Evolutionary conservation across 306 rosid genomes (phyloP).

Genomic region (Sindora glabra): DNA sequence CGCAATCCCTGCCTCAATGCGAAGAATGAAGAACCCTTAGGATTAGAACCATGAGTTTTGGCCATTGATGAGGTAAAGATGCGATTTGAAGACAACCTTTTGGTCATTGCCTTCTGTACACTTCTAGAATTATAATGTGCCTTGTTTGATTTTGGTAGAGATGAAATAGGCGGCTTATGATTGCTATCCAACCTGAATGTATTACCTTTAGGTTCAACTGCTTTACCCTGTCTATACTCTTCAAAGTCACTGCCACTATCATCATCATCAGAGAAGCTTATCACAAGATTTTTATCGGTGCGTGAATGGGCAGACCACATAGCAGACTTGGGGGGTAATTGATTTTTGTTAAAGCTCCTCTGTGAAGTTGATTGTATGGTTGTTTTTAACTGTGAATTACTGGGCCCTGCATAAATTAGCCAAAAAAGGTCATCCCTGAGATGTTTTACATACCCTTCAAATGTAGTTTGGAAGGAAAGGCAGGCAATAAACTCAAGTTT

Average conservation of each 20-base stretch:
- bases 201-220: slow-evolving; percentile 29
- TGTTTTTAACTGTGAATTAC: slow-evolving; percentile 25
- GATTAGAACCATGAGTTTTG: slow-evolving; percentile 32
- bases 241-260: slow-evolving; percentile 85
- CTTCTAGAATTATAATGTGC: slow-evolving; percentile 25
- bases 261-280: slow-evolving; percentile 90
- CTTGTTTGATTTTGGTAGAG: slow-evolving; percentile 37
- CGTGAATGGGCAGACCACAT: slow-evolving; percentile 39
- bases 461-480: neutral
- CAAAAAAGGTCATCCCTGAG: slow-evolving; percentile 28
- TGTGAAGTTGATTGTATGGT: slow-evolving; percentile 28
- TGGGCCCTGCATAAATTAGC: slow-evolving; percentile 33
- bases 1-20: slow-evolving; percentile 46
- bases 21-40: slow-evolving; percentile 38
- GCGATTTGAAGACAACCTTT: slow-evolving; percentile 34
- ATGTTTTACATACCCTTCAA: neutral
- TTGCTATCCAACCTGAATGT: slow-evolving; percentile 21
- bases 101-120: slow-evolving; percentile 42
- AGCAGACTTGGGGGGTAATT: slow-evolving; percentile 39
- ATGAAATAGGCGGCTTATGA: slow-evolving; percentile 41
- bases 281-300: slow-evolving; percentile 62
- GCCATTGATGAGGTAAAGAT: slow-evolving; percentile 33
- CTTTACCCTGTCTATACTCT: slow-evolving; percentile 26
- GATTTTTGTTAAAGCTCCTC: slow-evolving; percentile 38
- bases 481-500: neutral